Base-by-base conservation (phyloP, 75 land plant species). In the Chamaecyparis obtusa region DNA sequence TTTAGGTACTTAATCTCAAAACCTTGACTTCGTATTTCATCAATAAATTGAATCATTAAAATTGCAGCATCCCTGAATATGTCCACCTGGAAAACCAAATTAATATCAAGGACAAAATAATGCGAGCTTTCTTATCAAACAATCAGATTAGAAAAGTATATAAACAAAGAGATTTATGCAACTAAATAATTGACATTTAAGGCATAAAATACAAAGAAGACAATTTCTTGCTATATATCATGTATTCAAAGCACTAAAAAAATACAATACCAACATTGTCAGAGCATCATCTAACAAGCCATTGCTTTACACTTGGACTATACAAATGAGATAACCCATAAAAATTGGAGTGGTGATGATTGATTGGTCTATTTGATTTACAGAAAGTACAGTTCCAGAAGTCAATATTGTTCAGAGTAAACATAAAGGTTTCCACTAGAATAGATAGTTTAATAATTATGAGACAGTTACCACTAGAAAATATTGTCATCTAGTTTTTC, bases 41-140 rank as follows among this genome's bases (percentile, higher is more conserved):
- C 97, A 35, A 96, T 94, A 83, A 90, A 95, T 55, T 94, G 89
- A 81, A 98, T 97, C 99, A 98, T 98, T 41, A 98, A 43, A 14
- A 92, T 87, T 55, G 98, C 99, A 85, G 98, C 99, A 94, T 98
- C 99, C 44, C 92, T 90, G 84, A 98, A 96, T 55, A 98, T 96
- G 87, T 96, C 94, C 43, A 95, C 98, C 98, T 97, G 88, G 60
- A 87, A 69, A 87, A 75, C 21, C 75, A 43, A 91, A 76, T 14
- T 77, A 37, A 14, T 56, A 67, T 56, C n/a, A 48, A 44, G 35
- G 10, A 48, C 85, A 80, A 72, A 88, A 85, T 27, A 81, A 81
- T 81, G 49, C 14, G 14, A 27, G 46, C 30, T 19, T 80, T 2
- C 33, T 46, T 27, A 81, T 13, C 43, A 64, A 64, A 41, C 43